Evolutionary conservation across 116 monocot genomes (phyloP), one percentile per base, ranked within the genome.

Genomic region (Papilionanthe hybrid): DNA sequence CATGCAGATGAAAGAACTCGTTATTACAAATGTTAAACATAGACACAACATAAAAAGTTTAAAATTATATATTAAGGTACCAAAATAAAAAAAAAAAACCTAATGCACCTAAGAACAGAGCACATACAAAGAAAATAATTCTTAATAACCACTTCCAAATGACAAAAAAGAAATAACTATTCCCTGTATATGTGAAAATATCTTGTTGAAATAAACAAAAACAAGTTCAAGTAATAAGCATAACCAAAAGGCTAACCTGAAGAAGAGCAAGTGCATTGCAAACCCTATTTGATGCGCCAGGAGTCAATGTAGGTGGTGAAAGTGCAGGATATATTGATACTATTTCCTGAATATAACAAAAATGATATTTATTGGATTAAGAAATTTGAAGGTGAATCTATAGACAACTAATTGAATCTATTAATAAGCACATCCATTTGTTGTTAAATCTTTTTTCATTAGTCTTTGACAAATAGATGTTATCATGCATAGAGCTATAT

Each of bases 181-280:
- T 25, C 9, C 15, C 32, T 69, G 69, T 37, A 8, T 13, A 15
- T 69, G 15, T 12, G 23, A 7, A 2, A 27, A 65, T 53, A 65
- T 65, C 27, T 60, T n/a, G 19, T 60, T 11, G 49, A 65, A 65
- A 65, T 9, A 27, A 65, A 65, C 9, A 65, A 7, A 11, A 22
- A 27, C 25, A 27, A 25, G 65, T 65, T 27, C 65, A 37, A 17
- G 37, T 5, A 71, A 32, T 10, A 41, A 20, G 15, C 48, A 28
- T 15, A 75, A 5, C 27, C 28, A 77, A 77, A 71, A 28, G 47
- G 48, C 68, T 77, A 29, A 99, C 99, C 93, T 99, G 99, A 87
- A 99, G 99, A 86, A 99, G 99, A 57, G 95, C 95, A 83, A 99
- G 93, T 74, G 99, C 99, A 85, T 95, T 95, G 86, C 95, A 99